These are phyloP conservation scores for Phoma herbarum DNA, from an alignment of 2,329 filamentous ascomycete genomes.

Conservation along the genomic window DNA sequence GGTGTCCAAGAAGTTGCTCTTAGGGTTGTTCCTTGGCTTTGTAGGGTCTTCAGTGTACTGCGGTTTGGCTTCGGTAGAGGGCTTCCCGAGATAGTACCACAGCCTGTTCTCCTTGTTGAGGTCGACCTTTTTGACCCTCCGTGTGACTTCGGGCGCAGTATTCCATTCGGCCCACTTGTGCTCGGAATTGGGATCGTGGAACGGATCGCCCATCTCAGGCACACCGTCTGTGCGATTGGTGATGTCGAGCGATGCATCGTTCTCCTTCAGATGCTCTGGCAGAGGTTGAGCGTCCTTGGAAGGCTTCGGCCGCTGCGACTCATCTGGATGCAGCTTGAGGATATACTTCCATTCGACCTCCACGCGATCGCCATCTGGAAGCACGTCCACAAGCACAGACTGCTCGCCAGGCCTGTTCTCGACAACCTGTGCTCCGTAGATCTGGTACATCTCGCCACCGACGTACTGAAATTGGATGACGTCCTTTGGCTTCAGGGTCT, in stretches of 20 bases:
- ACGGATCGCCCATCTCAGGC: conserved; percentile 57
- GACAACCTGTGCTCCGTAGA: conserved; percentile 87
- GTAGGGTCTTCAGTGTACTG: conserved; percentile 85
- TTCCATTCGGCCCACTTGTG: conserved; percentile 75
- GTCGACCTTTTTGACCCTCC: conserved; percentile 73
- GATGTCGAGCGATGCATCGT: conserved; percentile 54
- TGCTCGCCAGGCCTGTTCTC: conserved; percentile 82
- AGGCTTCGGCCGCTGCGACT: conserved; percentile 77
- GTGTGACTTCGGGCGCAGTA: conserved; percentile 54
- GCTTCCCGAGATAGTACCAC: conserved; percentile 87
- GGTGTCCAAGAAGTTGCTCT: conserved; percentile 77
- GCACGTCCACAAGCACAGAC: conserved; percentile 78
- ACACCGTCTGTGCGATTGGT: conserved; percentile 60
- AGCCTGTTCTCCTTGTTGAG: conserved; percentile 76
- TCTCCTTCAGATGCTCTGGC: conserved; percentile 64
- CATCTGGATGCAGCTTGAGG: conserved; percentile 73
- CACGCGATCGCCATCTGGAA: conserved; percentile 82
- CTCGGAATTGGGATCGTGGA: conserved; percentile 56
- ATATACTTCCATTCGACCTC: conserved; percentile 89
- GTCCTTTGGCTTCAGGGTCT: conserved; percentile 73
- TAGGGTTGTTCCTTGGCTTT: conserved; percentile 69
- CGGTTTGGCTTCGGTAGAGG: conserved; percentile 87
- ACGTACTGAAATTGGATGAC: conserved; percentile 87
- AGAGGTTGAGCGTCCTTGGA: conserved; percentile 76
- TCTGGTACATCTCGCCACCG: conserved; percentile 79